A percentile compares a stretch with the other conserved stretches of the same genome.
phyloP scores from a whole-genome alignment of 148 eudicot genomes.

The Rhododendron ferrugineum region DNA sequence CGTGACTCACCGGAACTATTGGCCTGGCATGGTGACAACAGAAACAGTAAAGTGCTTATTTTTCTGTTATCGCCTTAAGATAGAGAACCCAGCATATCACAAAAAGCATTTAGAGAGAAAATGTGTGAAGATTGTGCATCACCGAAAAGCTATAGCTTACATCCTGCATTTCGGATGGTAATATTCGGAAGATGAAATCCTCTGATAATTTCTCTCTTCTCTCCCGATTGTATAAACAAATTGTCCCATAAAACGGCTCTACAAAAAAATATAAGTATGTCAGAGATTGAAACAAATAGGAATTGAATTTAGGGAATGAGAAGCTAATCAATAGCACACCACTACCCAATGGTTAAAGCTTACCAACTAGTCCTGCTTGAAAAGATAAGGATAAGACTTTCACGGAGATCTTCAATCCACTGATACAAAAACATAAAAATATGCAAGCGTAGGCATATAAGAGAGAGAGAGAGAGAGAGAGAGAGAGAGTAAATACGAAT shows the following conservation, averaged over 20 bases:
- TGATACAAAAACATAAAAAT: constrained; percentile 23
- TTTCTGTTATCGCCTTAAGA: neutral
- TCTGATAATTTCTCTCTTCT: constrained; percentile 96
- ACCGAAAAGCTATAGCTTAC: constrained; percentile 37
- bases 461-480: neutral
- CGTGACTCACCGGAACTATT: constrained; percentile 63
- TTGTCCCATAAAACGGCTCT: constrained; percentile 97
- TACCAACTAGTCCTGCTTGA: constrained; percentile 97
- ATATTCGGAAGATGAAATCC: constrained; percentile 69
- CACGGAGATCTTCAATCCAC: constrained; percentile 96
- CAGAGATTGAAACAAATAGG: constrained; percentile 10
- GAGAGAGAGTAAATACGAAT: neutral
- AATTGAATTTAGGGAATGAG: neutral
- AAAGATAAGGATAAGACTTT: constrained; percentile 80
- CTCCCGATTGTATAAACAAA: constrained; percentile 92
- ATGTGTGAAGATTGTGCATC: neutral
- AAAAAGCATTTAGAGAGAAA: neutral
- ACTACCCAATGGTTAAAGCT: constrained; percentile 20
- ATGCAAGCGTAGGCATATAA: constrained; percentile 3
- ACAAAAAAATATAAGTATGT: constrained; percentile 29
- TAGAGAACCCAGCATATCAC: neutral
- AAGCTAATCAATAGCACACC: neutral
- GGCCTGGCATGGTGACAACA: constrained; percentile 37
- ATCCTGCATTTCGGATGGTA: constrained; percentile 63
- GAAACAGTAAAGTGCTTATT: constrained; percentile 1